Evolutionary conservation across 208 protist genomes (phyloP), one percentile per base, ranked within the genome.

Genomic region (Crithidia brevicula): DNA sequence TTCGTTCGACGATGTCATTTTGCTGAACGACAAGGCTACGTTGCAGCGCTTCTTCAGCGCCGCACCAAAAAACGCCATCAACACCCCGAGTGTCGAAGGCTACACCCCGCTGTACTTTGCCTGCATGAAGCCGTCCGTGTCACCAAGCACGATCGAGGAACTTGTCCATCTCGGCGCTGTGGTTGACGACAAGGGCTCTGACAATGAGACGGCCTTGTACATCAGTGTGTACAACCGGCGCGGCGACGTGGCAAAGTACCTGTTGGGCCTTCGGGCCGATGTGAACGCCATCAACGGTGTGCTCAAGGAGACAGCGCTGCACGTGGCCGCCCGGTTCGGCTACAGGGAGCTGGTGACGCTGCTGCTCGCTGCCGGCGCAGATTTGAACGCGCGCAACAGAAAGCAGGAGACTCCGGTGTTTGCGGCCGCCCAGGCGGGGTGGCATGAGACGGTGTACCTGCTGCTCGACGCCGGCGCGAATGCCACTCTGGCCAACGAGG

Each of bases 81-180:
- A 86, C 62, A 61, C 52, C 5, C 25, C 59, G 13, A 76, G 82
- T 59, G 50, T 43, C 42, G 81, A 93, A 18, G 92, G 92, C 36
- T 93, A 84, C 71, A 86, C 82, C 4, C 86, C 88, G 1, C 82
- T 97, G 20, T 97, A 91, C 72, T 88, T 88, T 60, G 89, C 89
- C 22, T 92, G 83, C 66, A 95, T 95, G 92, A 93, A 93, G 67
- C 58, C 66, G 46, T 67, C 70, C 31, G 86, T 91, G 25, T 53
- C 53, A 18, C 54, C 80, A 18, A 31, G 47, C 23, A 77, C 75
- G 20, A 77, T 95, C 22, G 31, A 79, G 9, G 81, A 81, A 33
- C 58, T 96, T 60, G 30, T 95, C 7, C 53, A 52, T 16, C 47
- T 89, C 38, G 89, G 83, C 30, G 86, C 89, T n/a, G 30, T 74